Evolutionary conservation across 306 rosid genomes (phyloP).

Genomic region (Sicyos edulis): DNA sequence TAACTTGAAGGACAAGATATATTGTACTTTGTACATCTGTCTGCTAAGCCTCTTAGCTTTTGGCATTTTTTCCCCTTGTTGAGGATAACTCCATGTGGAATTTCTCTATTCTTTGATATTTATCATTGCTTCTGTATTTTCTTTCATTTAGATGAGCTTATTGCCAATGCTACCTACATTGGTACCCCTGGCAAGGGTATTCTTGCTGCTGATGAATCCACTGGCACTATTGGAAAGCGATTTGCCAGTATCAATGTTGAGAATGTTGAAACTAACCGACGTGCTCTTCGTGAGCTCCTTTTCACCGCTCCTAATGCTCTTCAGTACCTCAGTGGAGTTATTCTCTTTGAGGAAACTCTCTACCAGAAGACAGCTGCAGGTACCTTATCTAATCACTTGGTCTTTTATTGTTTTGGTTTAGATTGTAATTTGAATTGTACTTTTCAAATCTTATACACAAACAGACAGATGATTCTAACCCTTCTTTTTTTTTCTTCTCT

Average conservation of each 20-base stretch:
- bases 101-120: neutral
- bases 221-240: conserved; percentile 67
- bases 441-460: neutral
- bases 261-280: conserved; percentile 49
- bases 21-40: too few species aligned
- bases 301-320: conserved; percentile 50
- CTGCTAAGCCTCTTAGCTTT: too few species aligned
- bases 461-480: neutral
- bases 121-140: neutral
- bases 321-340: conserved; percentile 50
- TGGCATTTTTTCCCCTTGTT: neutral
- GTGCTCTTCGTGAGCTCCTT: conserved; percentile 63
- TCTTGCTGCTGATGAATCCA: conserved; percentile 70
- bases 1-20: too few species aligned
- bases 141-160: conserved; percentile 52
- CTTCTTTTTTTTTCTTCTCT: neutral
- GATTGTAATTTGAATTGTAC: neutral
- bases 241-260: conserved; percentile 53
- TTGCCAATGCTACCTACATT: conserved; percentile 60
- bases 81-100: neutral
- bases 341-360: conserved; percentile 65
- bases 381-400: neutral
- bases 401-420: neutral
- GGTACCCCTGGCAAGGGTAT: conserved; percentile 72
- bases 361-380: conserved; percentile 58